Conservation (phyloP, 352 stramenopile genomes). For the Phytophthora hybrid region DNA sequence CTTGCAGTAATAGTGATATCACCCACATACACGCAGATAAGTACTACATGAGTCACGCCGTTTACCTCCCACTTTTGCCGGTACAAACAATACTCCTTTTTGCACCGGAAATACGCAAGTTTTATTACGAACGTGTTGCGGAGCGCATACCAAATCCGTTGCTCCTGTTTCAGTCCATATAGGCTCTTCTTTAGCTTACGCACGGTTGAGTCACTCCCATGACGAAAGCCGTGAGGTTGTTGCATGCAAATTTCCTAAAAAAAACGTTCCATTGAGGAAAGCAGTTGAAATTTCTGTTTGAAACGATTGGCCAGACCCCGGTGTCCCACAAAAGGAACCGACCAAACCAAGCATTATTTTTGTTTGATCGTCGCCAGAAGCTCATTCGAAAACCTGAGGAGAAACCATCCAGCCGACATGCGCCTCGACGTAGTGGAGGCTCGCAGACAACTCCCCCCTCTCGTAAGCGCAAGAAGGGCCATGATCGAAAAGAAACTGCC, state of each 20-base stretch:
- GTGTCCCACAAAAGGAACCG: neutral
- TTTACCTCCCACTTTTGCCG: conserved; percentile 6
- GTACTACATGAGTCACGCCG: neutral
- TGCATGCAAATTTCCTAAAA: neutral
- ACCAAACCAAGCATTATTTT: neutral
- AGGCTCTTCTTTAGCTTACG: neutral
- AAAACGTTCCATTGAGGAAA: neutral
- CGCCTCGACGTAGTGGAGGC: no score
- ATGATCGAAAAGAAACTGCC: no score
- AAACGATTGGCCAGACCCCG: neutral
- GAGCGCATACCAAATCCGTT: neutral
- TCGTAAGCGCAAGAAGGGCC: no score
- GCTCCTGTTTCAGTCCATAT: neutral
- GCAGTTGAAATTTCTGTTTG: no score
- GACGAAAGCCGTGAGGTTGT: neutral
- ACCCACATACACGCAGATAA: neutral
- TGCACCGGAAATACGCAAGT: conserved; percentile 15
- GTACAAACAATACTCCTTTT: conserved; percentile 6
- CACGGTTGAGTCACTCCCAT: neutral
- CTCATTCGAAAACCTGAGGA: no score
- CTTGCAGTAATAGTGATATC: neutral
- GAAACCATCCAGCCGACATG: neutral
- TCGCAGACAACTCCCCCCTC: no score
- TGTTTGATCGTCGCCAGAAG: neutral
- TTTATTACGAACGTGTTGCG: conserved; percentile 7